Base-by-base conservation (phyloP, 108 stramenopile genomes). In the Discostella pseudostelligera region DNA sequence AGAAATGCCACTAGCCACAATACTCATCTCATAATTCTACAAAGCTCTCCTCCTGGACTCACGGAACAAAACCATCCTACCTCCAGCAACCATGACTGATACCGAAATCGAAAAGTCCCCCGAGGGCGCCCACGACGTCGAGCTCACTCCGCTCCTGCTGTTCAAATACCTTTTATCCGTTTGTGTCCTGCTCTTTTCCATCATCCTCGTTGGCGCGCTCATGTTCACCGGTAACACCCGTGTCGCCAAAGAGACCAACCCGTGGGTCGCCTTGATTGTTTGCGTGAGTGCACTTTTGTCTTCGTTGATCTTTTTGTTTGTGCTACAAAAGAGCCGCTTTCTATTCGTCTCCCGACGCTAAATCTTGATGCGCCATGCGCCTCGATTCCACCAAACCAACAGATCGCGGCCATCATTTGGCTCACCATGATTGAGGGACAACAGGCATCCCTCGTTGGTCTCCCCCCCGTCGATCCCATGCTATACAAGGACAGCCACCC, bases 341-440 rank as follows among this genome's bases (percentile, higher is more conserved):
- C n/a, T n/a, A n/a, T 2, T 16, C 2, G 9, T 8, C 9, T 12
- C 2, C 42, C 12, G 1, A 2, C n/a, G 2, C 14, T 43, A 7
- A n/a, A 1, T 2, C n/a, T n/a, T n/a, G n/a, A n/a, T n/a, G n/a
- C n/a, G n/a, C n/a, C n/a, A n/a, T n/a, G n/a, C n/a, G n/a, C n/a
- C n/a, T n/a, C n/a, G n/a, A n/a, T 2, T 3, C 53, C n/a, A 14
- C 9, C n/a, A 32, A 8, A 2, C 13, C 25, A 20, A n/a, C 42
- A 65, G 64, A 62, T 65, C 29, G 22, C 44, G 29, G 72, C 73
- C 45, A 57, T 87, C 56, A 39, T 78, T 24, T 87, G 86, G 86
- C 83, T 90, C 56, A 61, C 80, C 0, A 81, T 85, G 80, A 83
- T 90, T 54, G 88, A 90, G 71, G 88, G 88, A 48, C 81, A 81